These are phyloP conservation scores for Colletotrichum graminicola DNA, from an alignment of 2,329 filamentous ascomycete species.

Conservation along the genomic window DNA sequence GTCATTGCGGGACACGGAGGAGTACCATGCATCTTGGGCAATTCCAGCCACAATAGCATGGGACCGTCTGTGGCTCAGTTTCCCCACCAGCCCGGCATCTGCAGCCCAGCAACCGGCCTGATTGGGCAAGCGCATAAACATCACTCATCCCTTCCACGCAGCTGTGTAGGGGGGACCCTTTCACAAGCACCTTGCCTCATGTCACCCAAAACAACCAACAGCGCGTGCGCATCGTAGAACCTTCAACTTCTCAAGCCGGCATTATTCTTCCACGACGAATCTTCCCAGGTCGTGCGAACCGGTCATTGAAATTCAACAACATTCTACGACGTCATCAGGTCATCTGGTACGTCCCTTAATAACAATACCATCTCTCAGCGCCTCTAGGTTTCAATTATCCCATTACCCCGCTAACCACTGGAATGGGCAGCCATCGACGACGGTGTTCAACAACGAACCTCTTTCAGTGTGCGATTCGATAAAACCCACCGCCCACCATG, in stretches of 20 bases:
- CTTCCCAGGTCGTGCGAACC: slow-evolving; percentile 2
- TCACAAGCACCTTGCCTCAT: slow-evolving; percentile 32
- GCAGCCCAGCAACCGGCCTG: slow-evolving; percentile 42
- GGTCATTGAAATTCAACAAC: not conserved
- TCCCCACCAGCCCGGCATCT: slow-evolving; percentile 8
- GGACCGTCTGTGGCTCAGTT: slow-evolving; percentile 12
- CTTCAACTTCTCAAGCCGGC: not conserved
- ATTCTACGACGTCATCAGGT: slow-evolving; percentile 17
- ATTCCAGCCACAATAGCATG: slow-evolving; percentile 21
- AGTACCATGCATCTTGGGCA: not conserved
- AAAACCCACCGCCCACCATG: slow-evolving; percentile 34
- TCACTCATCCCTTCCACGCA: slow-evolving; percentile 23
- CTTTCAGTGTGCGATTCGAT: slow-evolving; percentile 21
- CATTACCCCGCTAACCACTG: slow-evolving; percentile 58
- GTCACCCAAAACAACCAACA: slow-evolving; percentile 34
- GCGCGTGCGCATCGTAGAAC: slow-evolving; percentile 20
- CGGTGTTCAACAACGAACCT: slow-evolving; percentile 37
- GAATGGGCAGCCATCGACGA: slow-evolving; percentile 49
- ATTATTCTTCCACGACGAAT: slow-evolving; percentile 9
- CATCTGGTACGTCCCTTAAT: slow-evolving; percentile 22
- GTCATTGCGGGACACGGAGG: slow-evolving; percentile 15
- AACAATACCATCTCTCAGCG: slow-evolving; percentile 9
- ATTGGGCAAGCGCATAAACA: slow-evolving; percentile 43
- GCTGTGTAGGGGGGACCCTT: slow-evolving; percentile 22
- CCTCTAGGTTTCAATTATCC: slow-evolving; percentile 28